Evolutionary conservation across 225 moss, liverwort and hornwort species (phyloP).

Genomic region (Ulota crispa): DNA sequence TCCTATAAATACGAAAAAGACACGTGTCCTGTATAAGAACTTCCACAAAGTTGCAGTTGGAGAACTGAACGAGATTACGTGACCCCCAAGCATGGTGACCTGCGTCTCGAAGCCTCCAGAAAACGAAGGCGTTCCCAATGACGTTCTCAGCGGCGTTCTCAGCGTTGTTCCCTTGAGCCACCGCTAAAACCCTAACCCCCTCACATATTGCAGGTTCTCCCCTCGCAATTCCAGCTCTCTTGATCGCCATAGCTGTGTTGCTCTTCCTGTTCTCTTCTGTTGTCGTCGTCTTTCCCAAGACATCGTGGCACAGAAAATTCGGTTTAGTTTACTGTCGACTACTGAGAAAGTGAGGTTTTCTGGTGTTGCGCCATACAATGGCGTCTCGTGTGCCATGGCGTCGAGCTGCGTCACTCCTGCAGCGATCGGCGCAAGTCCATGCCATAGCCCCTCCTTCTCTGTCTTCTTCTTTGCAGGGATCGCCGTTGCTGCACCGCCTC

Average conservation of each 20-base stretch:
- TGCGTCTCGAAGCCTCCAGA: slow-evolving; percentile 20
- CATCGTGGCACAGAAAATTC: background rate
- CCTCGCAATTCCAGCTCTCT: background rate
- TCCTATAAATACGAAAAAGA: no score
- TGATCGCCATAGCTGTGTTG: background rate
- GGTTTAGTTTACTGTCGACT: background rate
- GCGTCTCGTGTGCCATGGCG: slow-evolving; percentile 53
- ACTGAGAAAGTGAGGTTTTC: background rate
- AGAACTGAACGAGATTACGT: background rate
- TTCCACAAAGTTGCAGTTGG: background rate
- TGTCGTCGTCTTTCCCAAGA: background rate
- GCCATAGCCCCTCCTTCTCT: background rate
- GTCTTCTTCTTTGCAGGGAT: slow-evolving; percentile 21
- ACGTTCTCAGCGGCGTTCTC: background rate
- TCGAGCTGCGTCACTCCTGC: slow-evolving; percentile 35
- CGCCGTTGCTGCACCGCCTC: slow-evolving; percentile 36
- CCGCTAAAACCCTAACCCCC: slow-evolving; percentile 51
- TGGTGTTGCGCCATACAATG: slow-evolving; percentile 6
- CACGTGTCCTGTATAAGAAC: no score
- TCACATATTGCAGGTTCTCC: background rate
- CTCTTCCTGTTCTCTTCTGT: no score
- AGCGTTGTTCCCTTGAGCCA: background rate
- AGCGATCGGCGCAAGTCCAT: slow-evolving; percentile 28
- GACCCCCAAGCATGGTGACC: slow-evolving; percentile 7
- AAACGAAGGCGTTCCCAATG: background rate